These are phyloP conservation scores for Penstemon eatonii DNA, from an alignment of 257 asterid genomes.

Conservation along the genomic window DNA sequence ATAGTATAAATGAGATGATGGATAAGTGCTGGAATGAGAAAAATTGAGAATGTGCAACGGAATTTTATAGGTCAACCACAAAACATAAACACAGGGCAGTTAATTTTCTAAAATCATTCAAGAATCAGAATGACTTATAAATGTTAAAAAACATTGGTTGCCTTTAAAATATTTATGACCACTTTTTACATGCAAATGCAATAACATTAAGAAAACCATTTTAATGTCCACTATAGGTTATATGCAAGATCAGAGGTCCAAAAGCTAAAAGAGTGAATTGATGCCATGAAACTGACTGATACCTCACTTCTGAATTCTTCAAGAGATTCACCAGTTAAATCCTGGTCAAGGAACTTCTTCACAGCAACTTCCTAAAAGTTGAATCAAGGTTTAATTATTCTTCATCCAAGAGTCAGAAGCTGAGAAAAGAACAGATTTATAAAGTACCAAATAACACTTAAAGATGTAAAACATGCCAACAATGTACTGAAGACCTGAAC, in stretches of 20 bases:
- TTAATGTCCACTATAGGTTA: background rate
- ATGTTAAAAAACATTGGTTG: too few species aligned
- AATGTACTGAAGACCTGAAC: background rate
- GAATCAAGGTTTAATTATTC: conserved; percentile 32
- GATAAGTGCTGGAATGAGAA: conserved; percentile 18
- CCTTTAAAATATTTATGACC: too few species aligned
- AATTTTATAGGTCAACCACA: background rate
- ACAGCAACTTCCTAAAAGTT: conserved; percentile 91
- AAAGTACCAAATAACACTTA: conserved; percentile 16
- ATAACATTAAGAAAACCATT: background rate
- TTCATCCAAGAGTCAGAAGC: conserved; percentile 25
- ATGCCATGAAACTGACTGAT: conserved; percentile 27
- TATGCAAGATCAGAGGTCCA: conserved; percentile 21
- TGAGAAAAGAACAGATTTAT: conserved; percentile 21
- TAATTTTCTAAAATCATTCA: background rate
- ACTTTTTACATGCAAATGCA: conserved; percentile 6
- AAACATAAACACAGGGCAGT: conserved; percentile 11
- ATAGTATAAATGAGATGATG: conserved; percentile 8
- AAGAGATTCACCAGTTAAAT: conserved; percentile 80
- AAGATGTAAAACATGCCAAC: conserved; percentile 21
- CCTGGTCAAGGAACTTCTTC: conserved; percentile 92
- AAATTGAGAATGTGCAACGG: conserved; percentile 1
- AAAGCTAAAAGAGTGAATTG: conserved; percentile 14
- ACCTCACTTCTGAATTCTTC: conserved; percentile 99
- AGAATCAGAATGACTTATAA: background rate